Conservation (phyloP, 2,329 filamentous ascomycete species). For the Emmonsiellopsis sp. region DNA sequence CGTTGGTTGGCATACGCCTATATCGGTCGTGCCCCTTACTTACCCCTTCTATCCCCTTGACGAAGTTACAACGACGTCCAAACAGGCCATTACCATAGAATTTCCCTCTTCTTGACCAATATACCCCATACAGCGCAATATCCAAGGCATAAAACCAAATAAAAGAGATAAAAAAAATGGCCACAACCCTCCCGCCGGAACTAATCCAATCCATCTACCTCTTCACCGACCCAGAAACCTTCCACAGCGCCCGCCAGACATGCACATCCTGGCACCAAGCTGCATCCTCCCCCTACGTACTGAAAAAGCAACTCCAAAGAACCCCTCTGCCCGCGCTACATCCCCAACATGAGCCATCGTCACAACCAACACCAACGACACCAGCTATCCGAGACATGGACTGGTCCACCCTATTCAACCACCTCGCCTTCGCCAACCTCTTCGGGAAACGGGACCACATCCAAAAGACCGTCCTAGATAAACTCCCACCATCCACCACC, state of each 20-base stretch:
- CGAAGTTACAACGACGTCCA: too few relatives aligned
- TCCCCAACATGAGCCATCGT: neutral
- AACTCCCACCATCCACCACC: neutral
- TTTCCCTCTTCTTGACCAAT: too few relatives aligned
- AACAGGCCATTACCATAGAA: too few relatives aligned
- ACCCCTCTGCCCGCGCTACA: neutral
- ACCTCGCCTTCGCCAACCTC: constrained; percentile 11
- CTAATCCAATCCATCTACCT: constrained; percentile 14
- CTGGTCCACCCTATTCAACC: constrained; percentile 13
- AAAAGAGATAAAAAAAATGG: constrained; percentile 1
- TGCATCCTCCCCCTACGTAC: constrained; percentile 11
- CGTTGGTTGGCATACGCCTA: too few relatives aligned
- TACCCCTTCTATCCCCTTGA: too few relatives aligned
- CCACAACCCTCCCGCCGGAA: constrained; percentile 11
- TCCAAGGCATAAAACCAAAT: neutral
- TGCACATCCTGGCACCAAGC: constrained; percentile 12
- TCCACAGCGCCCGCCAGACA: constrained; percentile 11
- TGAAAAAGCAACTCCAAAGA: constrained; percentile 1
- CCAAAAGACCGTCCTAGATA: constrained; percentile 6
- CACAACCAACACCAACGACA: neutral
- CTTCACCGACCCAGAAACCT: constrained; percentile 12
- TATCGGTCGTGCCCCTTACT: too few relatives aligned
- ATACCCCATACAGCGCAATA: neutral
- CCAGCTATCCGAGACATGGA: neutral
- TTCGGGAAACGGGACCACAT: constrained; percentile 8